Conservation (phyloP, 2,329 filamentous ascomycete genomes). For the Epichloe sibirici region DNA sequence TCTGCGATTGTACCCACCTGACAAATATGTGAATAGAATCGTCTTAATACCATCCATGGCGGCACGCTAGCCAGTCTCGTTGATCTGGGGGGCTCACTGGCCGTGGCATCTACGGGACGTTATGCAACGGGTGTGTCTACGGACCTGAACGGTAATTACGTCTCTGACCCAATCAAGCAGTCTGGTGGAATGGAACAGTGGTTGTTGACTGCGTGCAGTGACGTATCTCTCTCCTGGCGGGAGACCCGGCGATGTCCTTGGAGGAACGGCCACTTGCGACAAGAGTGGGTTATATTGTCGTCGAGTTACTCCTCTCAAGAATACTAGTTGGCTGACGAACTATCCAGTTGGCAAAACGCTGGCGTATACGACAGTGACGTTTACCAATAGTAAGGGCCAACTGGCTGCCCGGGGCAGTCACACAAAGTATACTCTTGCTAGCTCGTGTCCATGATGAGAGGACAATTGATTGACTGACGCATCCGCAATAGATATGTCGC, state of each 20-base stretch:
- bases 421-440: conserved; percentile 40
- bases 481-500: conserved; percentile 26
- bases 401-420: conserved; percentile 51
- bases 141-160: conserved; percentile 43
- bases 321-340: conserved; percentile 5
- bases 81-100: conserved; percentile 54
- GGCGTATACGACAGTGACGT: conserved; percentile 48
- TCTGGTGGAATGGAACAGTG: not conserved
- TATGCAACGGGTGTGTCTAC: conserved; percentile 54
- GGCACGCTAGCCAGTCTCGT: conserved; percentile 69
- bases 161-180: not conserved
- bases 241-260: conserved; percentile 42
- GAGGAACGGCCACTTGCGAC: conserved; percentile 45
- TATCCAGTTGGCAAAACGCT: conserved; percentile 49
- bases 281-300: conserved; percentile 34
- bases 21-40: conserved; percentile 41
- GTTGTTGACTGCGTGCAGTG: conserved; percentile 28
- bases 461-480: conserved; percentile 7
- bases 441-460: not conserved
- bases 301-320: not conserved
- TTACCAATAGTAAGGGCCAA: conserved; percentile 46
- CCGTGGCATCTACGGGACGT: conserved; percentile 50
- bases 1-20: not conserved
- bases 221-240: conserved; percentile 50
- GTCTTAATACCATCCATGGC: conserved; percentile 63